These are phyloP conservation scores for Ilex paraguariensis DNA, from an alignment of 305 asterid genomes.

Conservation along the genomic window DNA sequence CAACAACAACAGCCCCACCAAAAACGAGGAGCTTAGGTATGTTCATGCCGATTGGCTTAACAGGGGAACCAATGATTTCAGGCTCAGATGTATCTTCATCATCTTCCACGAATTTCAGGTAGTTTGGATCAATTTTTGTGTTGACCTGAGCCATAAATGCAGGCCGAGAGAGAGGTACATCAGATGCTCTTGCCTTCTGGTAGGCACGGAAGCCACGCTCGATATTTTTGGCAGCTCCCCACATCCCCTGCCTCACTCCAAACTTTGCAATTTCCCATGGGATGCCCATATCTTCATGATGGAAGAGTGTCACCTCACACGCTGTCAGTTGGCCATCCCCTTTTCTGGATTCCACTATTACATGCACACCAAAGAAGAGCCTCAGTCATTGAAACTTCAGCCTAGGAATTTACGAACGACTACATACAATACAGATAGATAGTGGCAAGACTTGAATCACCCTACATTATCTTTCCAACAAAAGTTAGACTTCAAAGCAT, in stretches of 20 bases:
- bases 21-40: conserved; percentile 66
- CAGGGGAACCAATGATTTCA: conserved; percentile 17
- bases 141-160: conserved; percentile 75
- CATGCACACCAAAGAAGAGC: neutral
- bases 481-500: neutral
- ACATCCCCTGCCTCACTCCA: conserved; percentile 83
- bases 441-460: neutral
- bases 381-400: neutral
- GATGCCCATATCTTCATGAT: conserved; percentile 92
- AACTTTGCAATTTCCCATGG: conserved; percentile 87
- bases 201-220: conserved; percentile 73
- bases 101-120: conserved; percentile 31
- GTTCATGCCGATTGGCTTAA: conserved; percentile 36
- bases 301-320: conserved; percentile 78
- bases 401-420: neutral
- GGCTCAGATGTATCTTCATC: conserved; percentile 33
- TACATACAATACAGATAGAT: neutral
- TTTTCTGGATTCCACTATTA: conserved; percentile 68
- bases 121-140: conserved; percentile 53
- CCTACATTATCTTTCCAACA: neutral
- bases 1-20: conserved; percentile 64
- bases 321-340: conserved; percentile 48
- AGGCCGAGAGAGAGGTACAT: conserved; percentile 40
- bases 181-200: conserved; percentile 54
- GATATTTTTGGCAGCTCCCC: conserved; percentile 70